phyloP scores from a whole-genome alignment of 495 filamentous ascomycete species.

The Talaromyces stipitatus region DNA sequence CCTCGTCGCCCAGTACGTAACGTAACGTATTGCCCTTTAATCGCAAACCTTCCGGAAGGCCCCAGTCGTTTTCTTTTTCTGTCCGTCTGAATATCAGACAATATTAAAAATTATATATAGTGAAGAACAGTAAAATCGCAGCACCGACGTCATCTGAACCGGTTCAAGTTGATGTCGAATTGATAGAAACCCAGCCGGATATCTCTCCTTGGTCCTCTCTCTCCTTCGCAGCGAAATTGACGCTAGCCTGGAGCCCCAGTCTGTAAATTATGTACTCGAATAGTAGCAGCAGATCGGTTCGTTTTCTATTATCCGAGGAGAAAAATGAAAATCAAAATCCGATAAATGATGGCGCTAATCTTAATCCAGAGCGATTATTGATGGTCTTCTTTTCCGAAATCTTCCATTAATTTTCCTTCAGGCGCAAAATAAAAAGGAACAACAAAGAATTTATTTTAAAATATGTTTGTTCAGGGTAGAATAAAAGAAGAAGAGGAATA shows the following conservation, averaged over 20 bases:
- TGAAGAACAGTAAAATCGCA: background rate
- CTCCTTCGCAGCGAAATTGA: background rate
- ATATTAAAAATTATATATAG: background rate
- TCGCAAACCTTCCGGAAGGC: background rate
- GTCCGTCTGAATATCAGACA: background rate
- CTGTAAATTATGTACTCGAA: background rate
- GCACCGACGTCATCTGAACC: background rate
- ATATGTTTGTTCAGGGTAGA: background rate
- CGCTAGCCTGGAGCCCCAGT: background rate
- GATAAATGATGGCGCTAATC: conserved; percentile 2
- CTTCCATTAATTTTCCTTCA: background rate
- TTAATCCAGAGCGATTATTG: background rate
- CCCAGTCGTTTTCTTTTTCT: background rate
- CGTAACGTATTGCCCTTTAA: background rate
- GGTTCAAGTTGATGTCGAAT: background rate
- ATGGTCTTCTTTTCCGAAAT: background rate
- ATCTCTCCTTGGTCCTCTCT: background rate
- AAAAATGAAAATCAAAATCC: background rate
- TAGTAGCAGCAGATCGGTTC: background rate
- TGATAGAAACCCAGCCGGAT: background rate
- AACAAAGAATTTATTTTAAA: conserved; percentile 6
- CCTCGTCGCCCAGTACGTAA: background rate
- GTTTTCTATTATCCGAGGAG: background rate
- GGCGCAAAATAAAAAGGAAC: background rate
- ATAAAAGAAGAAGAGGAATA: conserved; percentile 7